Evolutionary conservation across 2,329 filamentous ascomycete genomes (phyloP), one percentile per base, ranked within the genome.

Genomic region (Fusarium palustre): DNA sequence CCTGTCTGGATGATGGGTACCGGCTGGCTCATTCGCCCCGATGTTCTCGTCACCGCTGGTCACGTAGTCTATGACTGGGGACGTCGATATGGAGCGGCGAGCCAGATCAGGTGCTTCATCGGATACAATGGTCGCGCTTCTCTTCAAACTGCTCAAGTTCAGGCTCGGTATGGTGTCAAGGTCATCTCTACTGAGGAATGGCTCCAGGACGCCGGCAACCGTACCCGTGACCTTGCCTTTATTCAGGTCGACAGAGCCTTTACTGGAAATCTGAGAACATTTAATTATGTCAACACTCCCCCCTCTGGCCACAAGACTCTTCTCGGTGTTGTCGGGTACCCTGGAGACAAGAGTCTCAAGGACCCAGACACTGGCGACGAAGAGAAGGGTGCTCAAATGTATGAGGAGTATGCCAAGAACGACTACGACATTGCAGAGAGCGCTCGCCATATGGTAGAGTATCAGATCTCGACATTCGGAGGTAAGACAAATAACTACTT

Each of bases 281-380:
- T 76, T 25, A 64, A 45, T 30, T 77, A 63, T 53, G 54, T 58
- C 12, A 31, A 55, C 42, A 76, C 73, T 5, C 71, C 71, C 1
- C 3, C 25, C 7, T 38, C 46, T n/a, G 62, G 22, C 4, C 18
- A 49, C 4, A 50, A 54, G 2, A 39, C 64, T 10, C 38, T 64
- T 1, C 36, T 79, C 11, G 79, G 77, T 9, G 64, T 80, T 13
- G 74, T 80, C 24, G 78, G 77, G 15, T 80, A 80, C 57, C 77
- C 78, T 15, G 76, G 69, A 11, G 76, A 79, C 39, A 70, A 72
- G 52, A 59, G 20, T 7, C 60, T 75, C 22, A 53, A 55, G 15
- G 50, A 63, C 16, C 31, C 64, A 3, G 53, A 47, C 7, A 45
- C 36, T 46, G 61, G 53, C 4, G 25, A 18, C 20, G 52, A 55